Evolutionary conservation across 805 yeast genomes (phyloP).

Genomic region (Pichia exigua): DNA sequence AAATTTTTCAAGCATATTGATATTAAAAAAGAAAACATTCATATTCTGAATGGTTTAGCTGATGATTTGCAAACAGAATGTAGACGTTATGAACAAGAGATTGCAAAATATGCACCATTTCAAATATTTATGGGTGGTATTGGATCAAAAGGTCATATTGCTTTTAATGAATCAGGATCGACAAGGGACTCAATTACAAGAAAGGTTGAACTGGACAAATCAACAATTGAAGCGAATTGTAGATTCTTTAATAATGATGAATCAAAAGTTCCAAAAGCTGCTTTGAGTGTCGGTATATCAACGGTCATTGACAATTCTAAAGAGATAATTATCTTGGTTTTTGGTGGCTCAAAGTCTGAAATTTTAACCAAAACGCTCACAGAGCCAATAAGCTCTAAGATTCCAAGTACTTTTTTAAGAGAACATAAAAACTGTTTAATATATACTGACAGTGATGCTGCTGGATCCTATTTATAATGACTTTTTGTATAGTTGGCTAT

Average conservation of each 20-base stretch:
- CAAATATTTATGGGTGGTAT: slow-evolving; percentile 51
- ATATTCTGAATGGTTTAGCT: slow-evolving; percentile 48
- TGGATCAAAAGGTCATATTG: slow-evolving; percentile 56
- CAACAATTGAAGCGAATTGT: slow-evolving; percentile 46
- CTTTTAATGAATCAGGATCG: slow-evolving; percentile 53
- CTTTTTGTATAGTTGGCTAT: too few species aligned
- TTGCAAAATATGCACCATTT: slow-evolving; percentile 40
- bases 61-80: slow-evolving; percentile 40
- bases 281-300: slow-evolving; percentile 49
- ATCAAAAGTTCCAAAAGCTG: slow-evolving; percentile 42
- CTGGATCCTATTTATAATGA: neutral
- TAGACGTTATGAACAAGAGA: slow-evolving; percentile 38
- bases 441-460: slow-evolving; percentile 42
- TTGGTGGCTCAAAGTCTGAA: slow-evolving; percentile 38
- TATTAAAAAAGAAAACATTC: slow-evolving; percentile 42
- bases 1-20: slow-evolving; percentile 50
- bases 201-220: slow-evolving; percentile 37
- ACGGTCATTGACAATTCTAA: slow-evolving; percentile 49
- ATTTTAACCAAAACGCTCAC: slow-evolving; percentile 41
- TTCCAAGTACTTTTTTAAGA: slow-evolving; percentile 45
- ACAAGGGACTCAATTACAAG: slow-evolving; percentile 38
- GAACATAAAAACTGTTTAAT: slow-evolving; percentile 37
- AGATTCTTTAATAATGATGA: slow-evolving; percentile 42
- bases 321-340: slow-evolving; percentile 43
- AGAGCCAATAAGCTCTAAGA: slow-evolving; percentile 33